A percentile compares a stretch with the other conserved stretches of the same genome.
Evolutionary conservation across 768 basidiomycete species (phyloP).

Genomic region (Boletus rufocinnamomeus): DNA sequence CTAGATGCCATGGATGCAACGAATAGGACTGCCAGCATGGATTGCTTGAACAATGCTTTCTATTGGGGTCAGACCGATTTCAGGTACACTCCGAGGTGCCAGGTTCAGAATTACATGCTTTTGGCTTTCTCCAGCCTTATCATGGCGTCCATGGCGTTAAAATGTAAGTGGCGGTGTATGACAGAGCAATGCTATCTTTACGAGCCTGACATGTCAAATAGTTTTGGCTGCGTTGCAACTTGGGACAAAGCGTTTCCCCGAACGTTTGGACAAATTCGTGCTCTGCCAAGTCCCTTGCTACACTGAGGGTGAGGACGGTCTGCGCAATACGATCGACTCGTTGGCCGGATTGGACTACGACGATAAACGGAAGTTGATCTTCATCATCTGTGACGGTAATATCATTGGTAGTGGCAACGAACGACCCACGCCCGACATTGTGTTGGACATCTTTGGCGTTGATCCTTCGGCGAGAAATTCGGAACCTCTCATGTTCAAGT

Average conservation of each 20-base stretch:
- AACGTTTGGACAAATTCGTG: slow-evolving; percentile 69
- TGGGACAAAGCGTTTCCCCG: slow-evolving; percentile 58
- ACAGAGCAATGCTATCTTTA: slow-evolving; percentile 1
- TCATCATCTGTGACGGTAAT: slow-evolving; percentile 70
- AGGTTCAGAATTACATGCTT: slow-evolving; percentile 62
- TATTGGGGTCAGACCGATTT: slow-evolving; percentile 60
- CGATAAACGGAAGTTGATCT: slow-evolving; percentile 68
- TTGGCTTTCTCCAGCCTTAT: slow-evolving; percentile 56
- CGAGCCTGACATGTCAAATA: slow-evolving; percentile 28
- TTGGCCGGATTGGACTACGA: slow-evolving; percentile 65
- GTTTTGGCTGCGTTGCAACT: slow-evolving; percentile 69
- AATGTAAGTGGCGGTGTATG: slow-evolving; percentile 48
- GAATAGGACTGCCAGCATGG: slow-evolving; percentile 42
- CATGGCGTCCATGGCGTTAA: slow-evolving; percentile 55
- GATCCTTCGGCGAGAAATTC: slow-evolving; percentile 63
- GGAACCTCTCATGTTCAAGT: slow-evolving; percentile 67
- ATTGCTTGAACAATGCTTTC: slow-evolving; percentile 64
- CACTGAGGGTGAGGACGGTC: slow-evolving; percentile 69
- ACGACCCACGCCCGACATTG: slow-evolving; percentile 63
- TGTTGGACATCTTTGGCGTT: slow-evolving; percentile 66
- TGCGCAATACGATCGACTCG: slow-evolving; percentile 69
- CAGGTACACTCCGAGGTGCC: slow-evolving; percentile 54
- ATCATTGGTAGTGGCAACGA: slow-evolving; percentile 73
- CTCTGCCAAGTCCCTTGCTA: slow-evolving; percentile 71
- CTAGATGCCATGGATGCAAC: slow-evolving; percentile 42